Base-by-base conservation (phyloP, 139 green algal species). In the Micromonas pusilla region DNA sequence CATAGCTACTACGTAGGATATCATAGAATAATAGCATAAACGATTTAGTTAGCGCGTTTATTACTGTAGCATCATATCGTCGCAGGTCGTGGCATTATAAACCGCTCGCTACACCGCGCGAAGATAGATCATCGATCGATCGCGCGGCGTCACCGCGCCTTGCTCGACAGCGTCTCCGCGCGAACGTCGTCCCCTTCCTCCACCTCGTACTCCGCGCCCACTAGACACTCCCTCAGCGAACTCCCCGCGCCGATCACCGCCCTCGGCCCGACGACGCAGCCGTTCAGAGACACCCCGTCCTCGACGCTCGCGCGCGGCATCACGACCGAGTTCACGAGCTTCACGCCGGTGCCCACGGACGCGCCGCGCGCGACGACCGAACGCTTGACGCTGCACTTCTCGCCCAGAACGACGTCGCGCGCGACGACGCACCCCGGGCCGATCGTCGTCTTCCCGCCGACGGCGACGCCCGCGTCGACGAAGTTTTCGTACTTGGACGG, bases 301-400 rank as follows among this genome's bases (percentile, higher is more conserved):
- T 72, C 91, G 2, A 96, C 53, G 0, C 57, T 66, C 23, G 94
- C 88, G 30, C 79, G 77, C 52, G 92, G 87, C 81, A 92, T 88
- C 16, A 97, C 71, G 70, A 96, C 89, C 30, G 80, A 88, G 86
- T 94, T 96, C 37, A 94, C 86, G 16, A 90, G 80, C 74, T 93
- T 94, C 52, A 89, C 87, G 62, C 87, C 87, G 57, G 65, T 83
- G 57, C 91, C 92, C 32, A 97, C 65, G 63, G 70, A 85, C 86
- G 89, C 93, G 30, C 82, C 81, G 37, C 33, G 26, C 21, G 91
- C 92, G 31, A 97, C 82, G 26, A 97, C 89, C 0, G 79, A 89
- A 33, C 90, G 71, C 87, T 97, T 97, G 45, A 97, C 88, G 83
- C 79, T 90, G 79, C 79, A 89, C 77, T 91, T 94, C 82, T 97